phyloP scores from a whole-genome alignment of 108 stramenopile genomes.

The Epithemia pelagica region DNA sequence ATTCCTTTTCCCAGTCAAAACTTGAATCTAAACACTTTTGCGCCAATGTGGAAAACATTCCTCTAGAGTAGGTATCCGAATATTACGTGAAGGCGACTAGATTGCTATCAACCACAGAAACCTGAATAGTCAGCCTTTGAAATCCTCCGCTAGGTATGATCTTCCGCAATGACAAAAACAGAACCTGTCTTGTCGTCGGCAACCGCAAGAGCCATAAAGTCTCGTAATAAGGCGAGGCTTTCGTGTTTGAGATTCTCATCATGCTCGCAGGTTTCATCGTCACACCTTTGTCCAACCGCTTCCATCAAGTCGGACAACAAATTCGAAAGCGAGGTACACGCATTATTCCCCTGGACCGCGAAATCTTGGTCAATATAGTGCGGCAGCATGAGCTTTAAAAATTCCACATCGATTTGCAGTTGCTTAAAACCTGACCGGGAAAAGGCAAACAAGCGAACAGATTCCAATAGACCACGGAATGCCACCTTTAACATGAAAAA shows the following conservation, averaged over 20 bases:
- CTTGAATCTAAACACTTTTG: too few species aligned
- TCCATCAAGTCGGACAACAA: conserved; percentile 25
- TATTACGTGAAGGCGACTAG: too few species aligned
- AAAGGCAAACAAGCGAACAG: conserved; percentile 47
- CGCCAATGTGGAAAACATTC: too few species aligned
- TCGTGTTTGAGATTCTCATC: conserved; percentile 4
- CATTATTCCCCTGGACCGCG: conserved; percentile 37
- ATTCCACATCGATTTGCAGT: conserved; percentile 65
- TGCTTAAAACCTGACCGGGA: conserved; percentile 55
- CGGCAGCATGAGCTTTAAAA: conserved; percentile 63
- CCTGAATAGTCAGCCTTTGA: too few species aligned
- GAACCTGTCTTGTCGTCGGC: background rate
- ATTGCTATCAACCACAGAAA: too few species aligned
- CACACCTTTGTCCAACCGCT: conserved; percentile 24
- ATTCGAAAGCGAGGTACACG: conserved; percentile 13
- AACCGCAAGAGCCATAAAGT: background rate
- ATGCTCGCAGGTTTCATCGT: background rate
- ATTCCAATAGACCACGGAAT: conserved; percentile 53
- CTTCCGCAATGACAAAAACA: background rate
- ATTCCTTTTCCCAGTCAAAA: too few species aligned
- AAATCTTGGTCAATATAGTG: conserved; percentile 71
- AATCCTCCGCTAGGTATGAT: too few species aligned
- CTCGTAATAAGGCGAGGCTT: background rate
- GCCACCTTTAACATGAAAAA: conserved; percentile 51
- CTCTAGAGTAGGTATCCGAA: too few species aligned